A percentile compares a stretch with the other conserved stretches of the same genome.
Evolutionary conservation across 176 grass and related monocot genomes (phyloP).

Genomic region (Microstegium vimineum): DNA sequence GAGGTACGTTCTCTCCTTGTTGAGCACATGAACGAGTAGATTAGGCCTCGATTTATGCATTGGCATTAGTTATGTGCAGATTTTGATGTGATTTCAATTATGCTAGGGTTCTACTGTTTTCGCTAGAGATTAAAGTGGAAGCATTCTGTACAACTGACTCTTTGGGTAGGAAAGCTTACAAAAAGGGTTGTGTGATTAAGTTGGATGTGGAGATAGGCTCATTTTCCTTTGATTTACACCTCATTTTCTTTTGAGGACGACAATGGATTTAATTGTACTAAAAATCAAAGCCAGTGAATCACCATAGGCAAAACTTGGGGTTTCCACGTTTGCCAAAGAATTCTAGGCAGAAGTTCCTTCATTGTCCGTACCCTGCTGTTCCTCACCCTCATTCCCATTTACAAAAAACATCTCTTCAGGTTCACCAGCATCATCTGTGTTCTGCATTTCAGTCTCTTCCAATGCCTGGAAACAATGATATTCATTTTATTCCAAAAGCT

Average conservation of each 20-base stretch:
- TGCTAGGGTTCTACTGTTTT: no score
- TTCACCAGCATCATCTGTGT: slow-evolving; percentile 63
- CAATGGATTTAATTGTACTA: not conserved
- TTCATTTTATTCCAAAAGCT: not conserved
- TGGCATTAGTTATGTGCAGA: no score
- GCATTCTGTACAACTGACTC: no score
- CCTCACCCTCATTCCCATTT: slow-evolving; percentile 93
- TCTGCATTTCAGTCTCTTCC: slow-evolving; percentile 44
- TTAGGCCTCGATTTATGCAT: no score
- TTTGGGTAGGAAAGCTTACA: no score
- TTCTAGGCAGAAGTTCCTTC: slow-evolving; percentile 53
- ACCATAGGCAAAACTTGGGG: slow-evolving; percentile 42
- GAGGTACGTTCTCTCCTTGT: no score
- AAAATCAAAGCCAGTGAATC: slow-evolving; percentile 31
- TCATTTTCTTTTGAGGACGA: not conserved
- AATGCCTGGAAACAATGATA: slow-evolving; percentile 24
- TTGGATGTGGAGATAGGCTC: not conserved
- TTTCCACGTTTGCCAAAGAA: slow-evolving; percentile 40
- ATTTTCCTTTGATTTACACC: not conserved
- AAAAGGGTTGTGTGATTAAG: not conserved
- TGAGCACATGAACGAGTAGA: no score
- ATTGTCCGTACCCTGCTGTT: slow-evolving; percentile 78
- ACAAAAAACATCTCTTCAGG: slow-evolving; percentile 61
- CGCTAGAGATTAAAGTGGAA: no score
- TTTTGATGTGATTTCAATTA: no score